Evolutionary conservation across 306 rosid species (phyloP), one percentile per base, ranked within the genome.

Genomic region (Dicorynia guianensis): DNA sequence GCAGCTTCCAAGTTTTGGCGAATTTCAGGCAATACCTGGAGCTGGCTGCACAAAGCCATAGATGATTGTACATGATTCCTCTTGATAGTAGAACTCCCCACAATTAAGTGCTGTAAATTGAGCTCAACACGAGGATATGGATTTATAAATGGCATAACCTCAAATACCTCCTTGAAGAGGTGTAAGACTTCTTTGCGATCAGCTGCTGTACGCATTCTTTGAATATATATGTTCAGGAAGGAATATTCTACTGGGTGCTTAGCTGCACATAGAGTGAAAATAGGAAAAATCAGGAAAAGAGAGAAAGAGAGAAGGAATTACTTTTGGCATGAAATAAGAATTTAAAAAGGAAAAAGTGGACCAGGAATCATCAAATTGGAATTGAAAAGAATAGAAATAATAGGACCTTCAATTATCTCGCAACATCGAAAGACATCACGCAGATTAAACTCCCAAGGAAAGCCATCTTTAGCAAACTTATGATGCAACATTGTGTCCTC

Each of bases 381-480:
- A 52, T 33, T 71, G 43, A 70, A 13, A 63, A 60, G 60, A 53
- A 19, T 7, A 18, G 38, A 64, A 75, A 70, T 20, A 78, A 60
- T 48, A 59, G 36, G 62, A 93, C 98, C 98, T 79, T 85, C 53
- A 74, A 95, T 90, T 49, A 95, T 85, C 85, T 95, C 90, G 79
- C 98, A 95, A 3, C 89, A 95, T 67, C 98, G 95, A 79, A 95
- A 63, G 49, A 95, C 89, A 85, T 95, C 98, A 62, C 98, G 93
- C 44, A 95, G 92, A 85, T 92, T 95, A 64, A 95, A 95, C 82
- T 95, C 98, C 98, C 98, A 95, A 15, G 98, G 97, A 14, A 92
- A 87, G 19, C 98, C 98, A 54, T 87, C 93, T 84, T 84, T 90
- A 50, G 92, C 96, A 85, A 95, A 95, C 69, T 85, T 92, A 69